Evolutionary conservation across 1,139 yeast species (phyloP), one percentile per base, ranked within the genome.

Genomic region (Schwanniomyces etchellsii): DNA sequence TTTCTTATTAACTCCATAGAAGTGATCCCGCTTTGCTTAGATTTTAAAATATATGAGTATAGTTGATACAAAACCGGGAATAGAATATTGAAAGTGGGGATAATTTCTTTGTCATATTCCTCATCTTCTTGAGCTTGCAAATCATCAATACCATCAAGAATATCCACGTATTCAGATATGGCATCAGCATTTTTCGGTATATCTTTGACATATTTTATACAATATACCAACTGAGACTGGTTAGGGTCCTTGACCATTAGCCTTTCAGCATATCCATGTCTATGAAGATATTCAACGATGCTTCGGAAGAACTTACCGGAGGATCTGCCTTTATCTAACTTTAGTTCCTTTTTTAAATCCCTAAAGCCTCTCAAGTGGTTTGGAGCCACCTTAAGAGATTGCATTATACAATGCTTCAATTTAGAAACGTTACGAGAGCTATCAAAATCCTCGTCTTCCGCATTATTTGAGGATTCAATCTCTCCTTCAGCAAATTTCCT

Each of bases 31-130:
- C 51, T 45, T 1, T 44, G 41, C 0, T 68, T 71, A 4, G 59
- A 44, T 3, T 53, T 43, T 10, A 54, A 48, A 3, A 78, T 67
- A 5, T 65, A 39, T 29, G 72, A 74, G 43, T 62, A 75, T 1
- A 83, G 52, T 50, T 85, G 95, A 36, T 65, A 70, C 23, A 76
- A 77, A 0, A 79, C 41, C 0, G 94, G 89, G 40, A 69, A 80
- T 32, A 76, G 60, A 14, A 64, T 52, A 47, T 81, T 82, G 32
- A 68, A 61, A 1, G 48, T 30, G 1, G 70, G 69, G 12, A 48
- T 15, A 10, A 42, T 34, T 14, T 42, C 40, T 11, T 40, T 41
- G 5, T 35, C 49, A 12, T 44, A 50, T 7, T 42, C 48, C 5
- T 44, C 52, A 4, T 38, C 40, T 5, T 44, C 52, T 2, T 34